Evolutionary conservation across 805 yeast genomes (phyloP), one percentile per base, ranked within the genome.

Genomic region (Yamadazyma paraphyllophila): DNA sequence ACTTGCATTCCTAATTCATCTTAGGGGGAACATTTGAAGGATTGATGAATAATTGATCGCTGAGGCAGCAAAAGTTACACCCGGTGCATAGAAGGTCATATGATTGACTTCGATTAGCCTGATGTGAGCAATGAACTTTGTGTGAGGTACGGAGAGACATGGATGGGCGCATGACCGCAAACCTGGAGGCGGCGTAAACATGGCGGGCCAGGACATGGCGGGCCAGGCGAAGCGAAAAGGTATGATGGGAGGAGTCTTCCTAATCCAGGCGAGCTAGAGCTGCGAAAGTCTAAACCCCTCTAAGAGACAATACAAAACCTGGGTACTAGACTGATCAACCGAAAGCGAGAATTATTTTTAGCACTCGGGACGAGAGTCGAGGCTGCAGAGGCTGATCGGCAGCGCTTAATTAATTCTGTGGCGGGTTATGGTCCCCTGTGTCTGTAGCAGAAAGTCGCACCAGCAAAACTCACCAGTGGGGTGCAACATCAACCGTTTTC

Each of bases 401-500:
- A 5, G 31, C 31, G 31, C 31, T 29, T 29, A 29, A 32, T 32
- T 13, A 32, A 32, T 32, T 10, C 36, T 9, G 8, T 29, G 11
- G 4, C 13, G 4, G 13, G 31, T 29, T 29, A 29, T 11, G 31
- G 4, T 25, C 27, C 38, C 38, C 38, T 36, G 38, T 20, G 20
- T 14, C 38, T 36, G 38, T 24, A 24, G 24, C 20, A 36, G 29
- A 36, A 36, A 36, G 20, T 36, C 15, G 38, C 14, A 11, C 38
- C 16, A 24, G 38, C 20, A n/a, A 29, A 20, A 4, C 10, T 20
- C 20, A 17, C 29, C 15, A 16, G 13, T 16, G 15, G 20, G 13
- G 26, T 36, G 38, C 38, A 24, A 36, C 24, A 36, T 17, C 38
- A 24, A 36, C 38, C 38, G 38, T 36, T 37, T 26, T 10, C 40